These are phyloP conservation scores for Leucocoprinus sp. DNA, from an alignment of 768 basidiomycete species.

Conservation along the genomic window DNA sequence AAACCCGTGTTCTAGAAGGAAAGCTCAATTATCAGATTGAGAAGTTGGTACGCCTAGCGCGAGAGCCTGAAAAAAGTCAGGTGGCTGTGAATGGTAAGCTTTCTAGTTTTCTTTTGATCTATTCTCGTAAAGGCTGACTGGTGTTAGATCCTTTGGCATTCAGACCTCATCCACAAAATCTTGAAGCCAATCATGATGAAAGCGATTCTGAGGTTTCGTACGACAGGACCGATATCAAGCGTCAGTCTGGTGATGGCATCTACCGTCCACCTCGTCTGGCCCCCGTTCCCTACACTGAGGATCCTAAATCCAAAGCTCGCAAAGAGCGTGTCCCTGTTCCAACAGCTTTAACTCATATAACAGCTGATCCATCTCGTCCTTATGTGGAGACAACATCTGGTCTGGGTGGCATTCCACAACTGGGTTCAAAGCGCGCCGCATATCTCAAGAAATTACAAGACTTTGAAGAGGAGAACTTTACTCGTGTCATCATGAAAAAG, in stretches of 20 bases:
- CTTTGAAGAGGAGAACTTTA: slow-evolving; percentile 95
- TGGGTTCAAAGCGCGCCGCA: slow-evolving; percentile 60
- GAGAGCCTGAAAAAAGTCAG: slow-evolving; percentile 41
- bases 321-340: slow-evolving; percentile 51
- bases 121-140: background rate
- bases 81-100: slow-evolving; percentile 51
- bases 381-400: slow-evolving; percentile 68
- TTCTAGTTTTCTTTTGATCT: slow-evolving; percentile 5
- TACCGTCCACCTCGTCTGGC: slow-evolving; percentile 86
- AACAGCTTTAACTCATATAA: slow-evolving; percentile 53
- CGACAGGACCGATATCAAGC: slow-evolving; percentile 7
- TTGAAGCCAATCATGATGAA: slow-evolving; percentile 31
- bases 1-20: slow-evolving; percentile 73
- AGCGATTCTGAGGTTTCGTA: slow-evolving; percentile 13
- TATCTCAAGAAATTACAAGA: slow-evolving; percentile 75
- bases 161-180: slow-evolving; percentile 78
- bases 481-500: slow-evolving; percentile 85
- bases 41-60: slow-evolving; percentile 76
- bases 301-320: slow-evolving; percentile 39
- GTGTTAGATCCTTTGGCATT: slow-evolving; percentile 81
- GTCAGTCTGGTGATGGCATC: slow-evolving; percentile 34
- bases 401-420: slow-evolving; percentile 51
- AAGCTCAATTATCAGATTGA: slow-evolving; percentile 95
- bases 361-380: slow-evolving; percentile 63
- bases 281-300: slow-evolving; percentile 71